Evolutionary conservation across 2,329 filamentous ascomycete genomes (phyloP).

Genomic region (Fusarium phyllophilum): DNA sequence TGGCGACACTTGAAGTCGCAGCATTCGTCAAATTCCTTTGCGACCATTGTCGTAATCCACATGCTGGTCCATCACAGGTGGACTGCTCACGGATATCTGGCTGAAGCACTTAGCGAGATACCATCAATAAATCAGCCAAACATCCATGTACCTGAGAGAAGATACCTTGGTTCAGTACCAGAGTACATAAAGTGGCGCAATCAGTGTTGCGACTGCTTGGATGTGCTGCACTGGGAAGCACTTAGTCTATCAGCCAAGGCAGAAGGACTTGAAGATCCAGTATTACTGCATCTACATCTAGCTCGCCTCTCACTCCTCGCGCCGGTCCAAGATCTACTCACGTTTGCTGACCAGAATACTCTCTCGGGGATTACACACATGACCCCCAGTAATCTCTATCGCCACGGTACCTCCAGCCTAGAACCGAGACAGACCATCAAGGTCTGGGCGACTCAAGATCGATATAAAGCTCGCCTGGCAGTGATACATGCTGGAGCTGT

Average conservation of each 20-base stretch:
- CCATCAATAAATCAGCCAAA: neutral
- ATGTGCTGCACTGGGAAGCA: neutral
- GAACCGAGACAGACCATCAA: neutral
- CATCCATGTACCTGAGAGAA: neutral
- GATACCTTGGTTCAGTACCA: neutral
- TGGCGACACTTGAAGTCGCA: neutral
- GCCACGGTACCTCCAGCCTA: accelerated
- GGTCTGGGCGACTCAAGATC: neutral
- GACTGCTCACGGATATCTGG: neutral
- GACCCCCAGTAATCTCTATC: neutral
- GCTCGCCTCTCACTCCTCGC: neutral
- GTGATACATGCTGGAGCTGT: neutral
- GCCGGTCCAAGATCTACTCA: neutral
- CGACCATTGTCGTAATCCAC: neutral
- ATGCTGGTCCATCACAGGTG: neutral
- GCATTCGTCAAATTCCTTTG: neutral
- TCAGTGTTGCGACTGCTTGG: neutral
- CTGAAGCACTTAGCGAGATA: neutral
- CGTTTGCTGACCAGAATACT: neutral
- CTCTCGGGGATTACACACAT: neutral
- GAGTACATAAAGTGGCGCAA: neutral
- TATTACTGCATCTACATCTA: neutral
- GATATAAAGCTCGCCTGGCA: neutral
- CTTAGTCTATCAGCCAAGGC: neutral
- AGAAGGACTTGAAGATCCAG: neutral